A percentile compares a stretch with the other conserved stretches of the same genome.
These are phyloP conservation scores for Euphorbia pulcherrima DNA, from an alignment of 345 rosid genomes.

Conservation along the genomic window DNA sequence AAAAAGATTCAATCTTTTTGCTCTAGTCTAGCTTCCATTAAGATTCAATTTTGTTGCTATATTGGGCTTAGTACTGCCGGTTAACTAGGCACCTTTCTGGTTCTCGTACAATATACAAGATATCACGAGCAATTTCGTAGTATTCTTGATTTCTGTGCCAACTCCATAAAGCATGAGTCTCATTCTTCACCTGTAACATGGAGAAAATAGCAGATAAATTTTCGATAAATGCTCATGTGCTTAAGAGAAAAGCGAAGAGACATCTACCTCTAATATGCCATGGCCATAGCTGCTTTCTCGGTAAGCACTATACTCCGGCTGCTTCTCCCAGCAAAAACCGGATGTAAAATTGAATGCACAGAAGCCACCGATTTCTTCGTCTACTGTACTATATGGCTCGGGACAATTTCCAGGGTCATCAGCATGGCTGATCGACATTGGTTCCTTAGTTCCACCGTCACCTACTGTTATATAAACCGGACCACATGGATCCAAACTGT, in stretches of 20 bases:
- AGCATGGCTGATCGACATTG: slow-evolving; percentile 54
- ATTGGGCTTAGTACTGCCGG: slow-evolving; percentile 8
- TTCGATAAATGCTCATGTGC: neutral
- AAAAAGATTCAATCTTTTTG: neutral
- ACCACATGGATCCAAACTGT: slow-evolving; percentile 71
- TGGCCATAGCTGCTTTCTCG: slow-evolving; percentile 94
- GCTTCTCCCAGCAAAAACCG: slow-evolving; percentile 85
- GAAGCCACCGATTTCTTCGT: slow-evolving; percentile 46
- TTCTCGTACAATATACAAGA: slow-evolving; percentile 73
- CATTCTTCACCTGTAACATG: slow-evolving; percentile 63
- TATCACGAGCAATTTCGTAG: slow-evolving; percentile 48
- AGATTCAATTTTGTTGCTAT: neutral
- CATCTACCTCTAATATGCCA: slow-evolving; percentile 77
- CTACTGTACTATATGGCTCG: slow-evolving; percentile 49
- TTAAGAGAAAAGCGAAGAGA: neutral
- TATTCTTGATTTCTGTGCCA: slow-evolving; percentile 83
- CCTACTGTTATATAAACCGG: slow-evolving; percentile 68
- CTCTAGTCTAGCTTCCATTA: neutral
- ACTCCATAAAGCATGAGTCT: slow-evolving; percentile 83
- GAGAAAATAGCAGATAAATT: too few relatives aligned
- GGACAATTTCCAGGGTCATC: slow-evolving; percentile 87
- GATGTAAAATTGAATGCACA: slow-evolving; percentile 76
- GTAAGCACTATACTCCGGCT: slow-evolving; percentile 87
- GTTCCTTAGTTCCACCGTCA: slow-evolving; percentile 67
- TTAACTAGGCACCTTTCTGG: slow-evolving; percentile 48